Conservation (phyloP, 1,284 basidiomycete species). For the Ustilago cynodontis region DNA sequence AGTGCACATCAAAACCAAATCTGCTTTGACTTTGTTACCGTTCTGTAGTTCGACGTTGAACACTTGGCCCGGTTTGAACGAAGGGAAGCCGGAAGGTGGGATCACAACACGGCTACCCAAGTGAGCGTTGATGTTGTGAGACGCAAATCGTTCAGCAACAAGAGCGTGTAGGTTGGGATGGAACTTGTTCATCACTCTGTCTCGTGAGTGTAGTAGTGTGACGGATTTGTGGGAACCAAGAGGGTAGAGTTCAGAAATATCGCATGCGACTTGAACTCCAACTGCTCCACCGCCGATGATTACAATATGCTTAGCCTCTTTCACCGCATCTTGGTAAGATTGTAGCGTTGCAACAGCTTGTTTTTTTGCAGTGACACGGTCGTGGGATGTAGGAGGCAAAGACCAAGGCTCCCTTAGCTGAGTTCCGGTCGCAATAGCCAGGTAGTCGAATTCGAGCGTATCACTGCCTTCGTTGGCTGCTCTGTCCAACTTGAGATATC, state of each 20-base stretch:
- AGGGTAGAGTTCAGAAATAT: conserved; percentile 60
- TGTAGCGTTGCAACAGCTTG: conserved; percentile 56
- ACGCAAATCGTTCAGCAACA: conserved; percentile 20
- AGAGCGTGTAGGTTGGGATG: conserved; percentile 34
- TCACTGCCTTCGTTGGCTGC: background rate
- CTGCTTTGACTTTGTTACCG: conserved; percentile 25
- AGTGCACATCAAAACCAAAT: conserved; percentile 51
- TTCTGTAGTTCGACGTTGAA: conserved; percentile 33
- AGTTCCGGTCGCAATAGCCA: conserved; percentile 49
- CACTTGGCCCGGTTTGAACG: conserved; percentile 9
- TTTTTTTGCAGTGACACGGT: conserved; percentile 36
- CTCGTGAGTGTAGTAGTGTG: conserved; percentile 49
- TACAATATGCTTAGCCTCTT: conserved; percentile 54
- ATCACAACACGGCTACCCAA: conserved; percentile 33
- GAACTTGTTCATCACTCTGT: conserved; percentile 50
- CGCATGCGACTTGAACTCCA: conserved; percentile 64
- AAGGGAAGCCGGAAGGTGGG: conserved; percentile 16
- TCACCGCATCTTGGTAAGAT: conserved; percentile 50
- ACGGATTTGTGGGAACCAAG: conserved; percentile 25
- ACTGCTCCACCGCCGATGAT: conserved; percentile 68
- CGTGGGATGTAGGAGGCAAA: conserved; percentile 9
- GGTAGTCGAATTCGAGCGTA: conserved; percentile 37
- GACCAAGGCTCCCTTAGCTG: conserved; percentile 35
- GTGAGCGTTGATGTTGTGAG: conserved; percentile 12
- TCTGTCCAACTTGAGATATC: conserved; percentile 31